Base-by-base conservation (phyloP, 495 filamentous ascomycete species). In the Penicillium alfredii region DNA sequence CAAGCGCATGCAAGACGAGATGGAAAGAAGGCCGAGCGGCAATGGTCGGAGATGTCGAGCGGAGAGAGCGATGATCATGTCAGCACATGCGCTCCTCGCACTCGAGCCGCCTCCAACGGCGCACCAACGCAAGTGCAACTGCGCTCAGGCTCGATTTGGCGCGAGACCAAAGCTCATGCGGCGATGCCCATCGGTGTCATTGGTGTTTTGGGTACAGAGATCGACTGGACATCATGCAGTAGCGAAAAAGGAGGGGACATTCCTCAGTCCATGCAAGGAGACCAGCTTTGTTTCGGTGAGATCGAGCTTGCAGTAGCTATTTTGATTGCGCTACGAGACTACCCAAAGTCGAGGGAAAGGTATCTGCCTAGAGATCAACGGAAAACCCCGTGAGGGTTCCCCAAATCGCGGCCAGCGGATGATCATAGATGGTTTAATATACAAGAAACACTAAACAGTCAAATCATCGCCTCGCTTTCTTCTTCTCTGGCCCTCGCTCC, bases 401-500 rank as follows among this genome's bases (percentile, higher is more conserved):
- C n/a, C n/a, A n/a, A n/a, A n/a, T n/a, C n/a, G n/a, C n/a, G n/a
- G n/a, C n/a, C n/a, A n/a, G n/a, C n/a, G n/a, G n/a, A n/a, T n/a
- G n/a, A n/a, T n/a, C n/a, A n/a, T n/a, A n/a, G n/a, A n/a, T n/a
- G n/a, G n/a, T n/a, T n/a, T n/a, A 16, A 19, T 26, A 36, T 19
- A 25, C 11, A 17, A n/a, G n/a, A n/a, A n/a, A n/a, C n/a, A n/a
- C n/a, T n/a, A n/a, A n/a, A n/a, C n/a, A n/a, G n/a, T n/a, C 9
- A 5, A 5, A 38, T 53, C 34, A 64, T 20, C 61, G 53, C 30
- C 74, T 80, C 1, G 70, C 53, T 47, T 66, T 82, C 64, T 89
- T 88, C 70, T 77, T 82, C 5, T 83, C 73, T 3, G 73, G 76
- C 1, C 66, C 74, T 33, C 73, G 70, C 19, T 86, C 83, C 24